Conservation (phyloP, 2,329 filamentous ascomycete species). For the Phyllosticta citribraziliensis region DNA sequence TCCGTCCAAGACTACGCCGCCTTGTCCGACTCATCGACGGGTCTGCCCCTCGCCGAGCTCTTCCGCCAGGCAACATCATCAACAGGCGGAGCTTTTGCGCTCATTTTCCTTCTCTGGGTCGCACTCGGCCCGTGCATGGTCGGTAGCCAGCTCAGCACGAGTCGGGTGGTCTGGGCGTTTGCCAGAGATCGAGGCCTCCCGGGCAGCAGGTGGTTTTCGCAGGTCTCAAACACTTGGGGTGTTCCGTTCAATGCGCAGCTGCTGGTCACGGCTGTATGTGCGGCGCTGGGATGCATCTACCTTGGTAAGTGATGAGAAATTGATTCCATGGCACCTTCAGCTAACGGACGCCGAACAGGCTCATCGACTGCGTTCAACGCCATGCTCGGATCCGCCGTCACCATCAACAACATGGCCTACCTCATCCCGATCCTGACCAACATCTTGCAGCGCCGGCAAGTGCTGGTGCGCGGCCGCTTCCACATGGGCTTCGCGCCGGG, state of each 20-base stretch:
- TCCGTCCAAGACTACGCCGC: slow-evolving; percentile 39
- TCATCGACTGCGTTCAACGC: slow-evolving; percentile 12
- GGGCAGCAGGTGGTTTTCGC: neutral
- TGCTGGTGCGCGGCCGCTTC: slow-evolving; percentile 3
- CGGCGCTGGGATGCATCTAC: slow-evolving; percentile 13
- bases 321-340: neutral
- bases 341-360: neutral
- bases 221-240: neutral
- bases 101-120: slow-evolving; percentile 34
- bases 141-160: slow-evolving; percentile 26
- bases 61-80: slow-evolving; percentile 36
- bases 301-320: neutral
- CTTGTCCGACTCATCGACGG: slow-evolving; percentile 31
- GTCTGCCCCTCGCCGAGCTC: slow-evolving; percentile 37
- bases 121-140: slow-evolving; percentile 35
- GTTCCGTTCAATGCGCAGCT: slow-evolving; percentile 13
- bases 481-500: slow-evolving; percentile 7
- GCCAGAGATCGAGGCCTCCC: slow-evolving; percentile 28
- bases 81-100: slow-evolving; percentile 33
- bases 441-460: neutral
- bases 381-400: slow-evolving; percentile 9
- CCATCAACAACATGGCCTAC: slow-evolving; percentile 10
- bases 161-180: slow-evolving; percentile 34
- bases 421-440: slow-evolving; percentile 6
- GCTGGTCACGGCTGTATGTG: slow-evolving; percentile 10